These are phyloP conservation scores for Cryptosporidium sp. DNA, from an alignment of 169 alveolate species.

Conservation along the genomic window DNA sequence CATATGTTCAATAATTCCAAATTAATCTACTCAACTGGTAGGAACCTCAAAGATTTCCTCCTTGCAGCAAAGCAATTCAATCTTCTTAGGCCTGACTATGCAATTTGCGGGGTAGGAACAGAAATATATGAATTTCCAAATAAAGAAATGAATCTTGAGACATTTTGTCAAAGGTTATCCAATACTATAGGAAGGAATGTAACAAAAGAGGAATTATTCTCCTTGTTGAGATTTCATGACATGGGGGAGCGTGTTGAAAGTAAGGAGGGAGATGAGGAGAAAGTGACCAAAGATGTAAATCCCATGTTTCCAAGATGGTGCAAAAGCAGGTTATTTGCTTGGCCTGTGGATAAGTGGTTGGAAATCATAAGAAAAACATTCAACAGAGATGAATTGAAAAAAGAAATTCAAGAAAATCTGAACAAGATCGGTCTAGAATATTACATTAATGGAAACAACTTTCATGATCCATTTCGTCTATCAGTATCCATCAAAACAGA, in stretches of 20 bases:
- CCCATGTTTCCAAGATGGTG: slow-evolving; percentile 77
- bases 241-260: background rate
- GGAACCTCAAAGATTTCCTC: slow-evolving; percentile 78
- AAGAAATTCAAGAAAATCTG: slow-evolving; percentile 7
- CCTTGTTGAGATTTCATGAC: slow-evolving; percentile 11
- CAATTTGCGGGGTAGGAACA: slow-evolving; percentile 78
- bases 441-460: slow-evolving; percentile 77
- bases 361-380: slow-evolving; percentile 45
- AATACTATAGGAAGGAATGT: background rate
- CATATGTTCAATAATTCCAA: slow-evolving; percentile 78
- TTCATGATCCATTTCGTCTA: slow-evolving; percentile 79
- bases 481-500: slow-evolving; percentile 71
- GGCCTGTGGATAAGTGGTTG: slow-evolving; percentile 71
- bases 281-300: slow-evolving; percentile 14
- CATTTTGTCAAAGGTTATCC: slow-evolving; percentile 2
- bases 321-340: slow-evolving; percentile 62
- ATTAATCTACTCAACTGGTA: slow-evolving; percentile 78
- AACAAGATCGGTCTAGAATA: slow-evolving; percentile 40
- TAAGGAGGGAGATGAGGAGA: background rate
- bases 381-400: slow-evolving; percentile 34
- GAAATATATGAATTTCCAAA: slow-evolving; percentile 77
- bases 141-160: slow-evolving; percentile 12
- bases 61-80: slow-evolving; percentile 62
- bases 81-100: slow-evolving; percentile 78
- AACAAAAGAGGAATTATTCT: background rate